Evolutionary conservation across 2,329 filamentous ascomycete species (phyloP).

Genomic region (Arthrinium phaeospermum): DNA sequence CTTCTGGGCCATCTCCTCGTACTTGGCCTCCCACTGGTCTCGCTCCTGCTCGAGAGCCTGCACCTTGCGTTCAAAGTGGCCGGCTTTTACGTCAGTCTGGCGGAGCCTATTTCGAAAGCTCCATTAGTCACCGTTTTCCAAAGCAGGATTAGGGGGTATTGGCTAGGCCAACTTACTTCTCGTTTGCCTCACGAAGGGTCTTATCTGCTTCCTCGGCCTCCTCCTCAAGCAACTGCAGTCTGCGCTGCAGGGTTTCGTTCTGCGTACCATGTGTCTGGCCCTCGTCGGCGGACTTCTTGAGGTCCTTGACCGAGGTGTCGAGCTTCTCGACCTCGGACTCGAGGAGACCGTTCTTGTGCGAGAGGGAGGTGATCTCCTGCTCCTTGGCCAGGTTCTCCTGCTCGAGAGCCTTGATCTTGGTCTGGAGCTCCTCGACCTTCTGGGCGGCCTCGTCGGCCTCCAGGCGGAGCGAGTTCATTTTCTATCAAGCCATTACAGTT

Average conservation of each 20-base stretch:
- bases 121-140: constrained; percentile 21
- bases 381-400: constrained; percentile 96
- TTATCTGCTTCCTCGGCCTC: constrained; percentile 97
- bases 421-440: constrained; percentile 86
- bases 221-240: constrained; percentile 95
- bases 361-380: constrained; percentile 95
- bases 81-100: constrained; percentile 98
- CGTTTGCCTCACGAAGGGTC: constrained; percentile 94
- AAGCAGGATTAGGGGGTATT: neutral
- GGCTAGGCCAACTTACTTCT: constrained; percentile 76
- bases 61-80: constrained; percentile 99
- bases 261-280: constrained; percentile 83
- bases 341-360: constrained; percentile 92
- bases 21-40: constrained; percentile 96
- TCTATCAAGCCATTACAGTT: constrained; percentile 56
- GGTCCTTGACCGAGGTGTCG: constrained; percentile 80
- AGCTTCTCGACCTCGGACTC: constrained; percentile 93
- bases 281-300: constrained; percentile 86
- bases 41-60: constrained; percentile 91
- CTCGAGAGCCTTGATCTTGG: constrained; percentile 87
- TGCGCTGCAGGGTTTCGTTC: constrained; percentile 89
- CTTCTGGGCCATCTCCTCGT: constrained; percentile 96
- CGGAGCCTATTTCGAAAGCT: constrained; percentile 71
- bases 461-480: constrained; percentile 92
- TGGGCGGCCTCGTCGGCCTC: constrained; percentile 85